Evolutionary conservation across 257 asterid genomes (phyloP), one percentile per base, ranked within the genome.

Genomic region (Capsicum chinense): DNA sequence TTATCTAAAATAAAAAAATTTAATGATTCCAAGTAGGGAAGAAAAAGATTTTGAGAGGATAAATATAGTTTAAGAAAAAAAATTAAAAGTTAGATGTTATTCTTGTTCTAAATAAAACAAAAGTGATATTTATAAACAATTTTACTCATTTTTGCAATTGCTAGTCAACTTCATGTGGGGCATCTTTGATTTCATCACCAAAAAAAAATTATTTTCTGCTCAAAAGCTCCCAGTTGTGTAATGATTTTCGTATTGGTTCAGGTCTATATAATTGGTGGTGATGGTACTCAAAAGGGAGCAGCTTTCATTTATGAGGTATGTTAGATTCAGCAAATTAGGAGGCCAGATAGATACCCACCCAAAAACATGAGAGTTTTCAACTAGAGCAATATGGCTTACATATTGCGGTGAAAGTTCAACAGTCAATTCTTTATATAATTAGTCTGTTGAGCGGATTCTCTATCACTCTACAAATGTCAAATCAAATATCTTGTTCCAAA

Each of bases 261-360:
- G 99, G 99, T 95, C 87, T 95, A 94, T 86, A 93, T 95, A 84
- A 95, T 95, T 90, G 99, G 98, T 83, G 99, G 99, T 63, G 99
- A 95, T 85, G 99, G 99, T 73, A 95, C 99, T 64, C 98, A 88
- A 88, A 94, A 89, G 88, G 99, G 99, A 85, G 99, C 98, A 84
- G 87, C 94, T 83, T 95, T 89, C 82, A 93, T 95, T 79, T 94
- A 90, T 89, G 94, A 93, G 97, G 99, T 94, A 89, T 78, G 74
- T 66, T 81, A 19, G 81, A 19, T 66, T 67, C 70, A 56, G 42
- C 79, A 50, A 76, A 83, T 74, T 83, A 35, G 50, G 48, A 47
- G 14, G 59, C 59, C 33, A 47, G 16, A 15, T 57, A 47, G 39
- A 17, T 68, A 56, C 19, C 37, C 54, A 33, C 37, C 14, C 60